A percentile compares a stretch with the other conserved stretches of the same genome.
Conservation (phyloP, 2,329 filamentous ascomycete species). For the Plenodomus biglobosus region DNA sequence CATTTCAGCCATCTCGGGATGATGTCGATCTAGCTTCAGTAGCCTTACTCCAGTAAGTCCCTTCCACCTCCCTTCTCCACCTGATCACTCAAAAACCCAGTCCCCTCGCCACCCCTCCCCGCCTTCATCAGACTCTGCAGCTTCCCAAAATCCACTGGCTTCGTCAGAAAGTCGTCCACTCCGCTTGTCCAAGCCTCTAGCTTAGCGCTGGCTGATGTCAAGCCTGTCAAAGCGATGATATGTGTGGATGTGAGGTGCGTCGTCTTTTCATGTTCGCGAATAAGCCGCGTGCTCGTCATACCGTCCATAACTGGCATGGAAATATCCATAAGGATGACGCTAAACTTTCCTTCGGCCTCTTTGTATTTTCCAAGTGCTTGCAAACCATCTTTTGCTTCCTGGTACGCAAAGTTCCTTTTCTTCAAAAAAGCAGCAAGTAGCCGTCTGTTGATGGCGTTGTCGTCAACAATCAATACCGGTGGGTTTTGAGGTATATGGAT, state of each 20-base stretch:
- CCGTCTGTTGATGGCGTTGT: slow-evolving; percentile 41
- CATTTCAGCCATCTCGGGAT: too few species aligned
- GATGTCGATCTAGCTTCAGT: too few species aligned
- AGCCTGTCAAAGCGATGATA: slow-evolving; percentile 25
- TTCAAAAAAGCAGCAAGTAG: slow-evolving; percentile 30
- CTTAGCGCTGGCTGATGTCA: slow-evolving; percentile 18
- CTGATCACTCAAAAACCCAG: slow-evolving; percentile 6
- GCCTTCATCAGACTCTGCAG: slow-evolving; percentile 12
- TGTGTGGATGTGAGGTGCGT: slow-evolving; percentile 1
- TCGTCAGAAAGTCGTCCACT: slow-evolving; percentile 26
- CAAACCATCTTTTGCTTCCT: slow-evolving; percentile 29
- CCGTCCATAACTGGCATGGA: slow-evolving; percentile 40
- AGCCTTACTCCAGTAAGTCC: not conserved
- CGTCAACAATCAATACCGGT: slow-evolving; percentile 38
- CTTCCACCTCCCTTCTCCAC: not conserved
- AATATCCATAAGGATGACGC: slow-evolving; percentile 36
- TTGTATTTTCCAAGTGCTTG: slow-evolving; percentile 27
- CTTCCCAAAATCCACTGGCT: slow-evolving; percentile 26
- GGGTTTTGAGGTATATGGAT: not conserved
- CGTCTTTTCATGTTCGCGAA: slow-evolving; percentile 25
- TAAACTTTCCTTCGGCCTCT: slow-evolving; percentile 8
- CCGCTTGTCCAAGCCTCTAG: slow-evolving; percentile 26
- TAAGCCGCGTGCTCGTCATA: slow-evolving; percentile 28
- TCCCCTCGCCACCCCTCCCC: slow-evolving; percentile 6
- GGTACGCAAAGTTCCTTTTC: slow-evolving; percentile 18